Conservation (phyloP, 345 rosid species). For the Pugionium dolabratum region DNA sequence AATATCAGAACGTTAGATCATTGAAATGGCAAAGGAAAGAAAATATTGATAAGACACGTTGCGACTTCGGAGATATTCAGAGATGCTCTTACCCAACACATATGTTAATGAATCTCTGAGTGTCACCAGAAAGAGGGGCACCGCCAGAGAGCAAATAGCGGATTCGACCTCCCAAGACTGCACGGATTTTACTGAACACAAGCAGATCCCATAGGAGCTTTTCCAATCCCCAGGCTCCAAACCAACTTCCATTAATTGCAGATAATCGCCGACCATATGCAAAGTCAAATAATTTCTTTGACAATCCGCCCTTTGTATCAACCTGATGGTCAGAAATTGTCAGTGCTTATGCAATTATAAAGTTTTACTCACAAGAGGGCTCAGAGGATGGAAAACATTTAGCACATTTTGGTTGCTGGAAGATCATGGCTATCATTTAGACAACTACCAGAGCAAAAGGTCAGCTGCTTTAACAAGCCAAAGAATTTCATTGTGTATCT, state of each 20-base stretch:
- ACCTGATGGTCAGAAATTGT: constrained; percentile 54
- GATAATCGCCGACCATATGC: constrained; percentile 91
- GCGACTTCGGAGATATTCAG: constrained; percentile 15
- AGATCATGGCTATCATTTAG: neutral
- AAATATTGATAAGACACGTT: neutral
- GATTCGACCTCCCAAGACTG: constrained; percentile 83
- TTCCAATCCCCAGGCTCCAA: constrained; percentile 96
- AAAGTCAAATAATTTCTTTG: constrained; percentile 79
- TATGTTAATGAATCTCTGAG: constrained; percentile 98
- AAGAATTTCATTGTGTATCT: constrained; percentile 1
- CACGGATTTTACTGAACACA: constrained; percentile 82
- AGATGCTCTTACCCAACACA: constrained; percentile 79
- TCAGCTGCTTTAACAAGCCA: constrained; percentile 2
- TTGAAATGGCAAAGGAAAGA: neutral
- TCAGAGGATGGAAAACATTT: constrained; percentile 4
- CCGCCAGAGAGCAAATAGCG: constrained; percentile 98
- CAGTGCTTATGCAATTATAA: constrained; percentile 9
- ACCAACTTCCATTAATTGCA: constrained; percentile 93
- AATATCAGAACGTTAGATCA: constrained; percentile 18
- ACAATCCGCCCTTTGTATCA: constrained; percentile 76
- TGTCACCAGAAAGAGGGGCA: constrained; percentile 94
- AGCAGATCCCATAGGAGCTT: constrained; percentile 77
- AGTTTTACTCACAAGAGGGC: neutral
- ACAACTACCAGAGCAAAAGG: constrained; percentile 19
- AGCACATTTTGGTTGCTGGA: constrained; percentile 9